Evolutionary conservation across 164 flowering plant genomes (phyloP).

Genomic region (Stephania japonica): DNA sequence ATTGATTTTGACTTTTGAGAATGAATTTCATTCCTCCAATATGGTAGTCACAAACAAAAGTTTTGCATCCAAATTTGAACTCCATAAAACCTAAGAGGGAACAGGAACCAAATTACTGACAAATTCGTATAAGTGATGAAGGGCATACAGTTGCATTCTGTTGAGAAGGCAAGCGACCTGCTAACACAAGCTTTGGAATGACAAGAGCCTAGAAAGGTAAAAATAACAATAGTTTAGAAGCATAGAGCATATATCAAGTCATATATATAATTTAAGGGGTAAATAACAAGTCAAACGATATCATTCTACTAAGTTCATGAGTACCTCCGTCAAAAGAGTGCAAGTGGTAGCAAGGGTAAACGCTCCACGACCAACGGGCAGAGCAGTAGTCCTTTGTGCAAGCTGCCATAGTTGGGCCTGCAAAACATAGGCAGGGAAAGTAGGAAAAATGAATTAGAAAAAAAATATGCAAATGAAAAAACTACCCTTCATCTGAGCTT

Average conservation of each 20-base stretch:
- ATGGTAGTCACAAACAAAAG: not conserved
- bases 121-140: slow-evolving; percentile 2
- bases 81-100: not conserved
- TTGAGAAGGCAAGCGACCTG: slow-evolving; percentile 96
- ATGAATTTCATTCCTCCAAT: not conserved
- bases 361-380: slow-evolving; percentile 96
- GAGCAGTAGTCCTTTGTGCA: slow-evolving; percentile 93
- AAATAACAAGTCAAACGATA: not conserved
- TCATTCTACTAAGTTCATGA: not conserved
- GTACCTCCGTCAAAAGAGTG: slow-evolving; percentile 95
- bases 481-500: not conserved
- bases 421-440: not conserved
- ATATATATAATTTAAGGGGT: not conserved
- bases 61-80: not conserved
- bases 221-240: slow-evolving; percentile 8
- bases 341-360: slow-evolving; percentile 85
- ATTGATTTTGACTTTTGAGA: too few relatives aligned
- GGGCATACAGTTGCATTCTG: slow-evolving; percentile 94
- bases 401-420: slow-evolving; percentile 95
- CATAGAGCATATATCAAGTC: not conserved
- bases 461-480: not conserved
- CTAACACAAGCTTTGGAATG: slow-evolving; percentile 90
- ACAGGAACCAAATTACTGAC: not conserved
- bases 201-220: slow-evolving; percentile 57
- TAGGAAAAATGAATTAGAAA: slow-evolving; percentile 9